Evolutionary conservation across 2,329 filamentous ascomycete genomes (phyloP).

Genomic region (Penicillium expansum): DNA sequence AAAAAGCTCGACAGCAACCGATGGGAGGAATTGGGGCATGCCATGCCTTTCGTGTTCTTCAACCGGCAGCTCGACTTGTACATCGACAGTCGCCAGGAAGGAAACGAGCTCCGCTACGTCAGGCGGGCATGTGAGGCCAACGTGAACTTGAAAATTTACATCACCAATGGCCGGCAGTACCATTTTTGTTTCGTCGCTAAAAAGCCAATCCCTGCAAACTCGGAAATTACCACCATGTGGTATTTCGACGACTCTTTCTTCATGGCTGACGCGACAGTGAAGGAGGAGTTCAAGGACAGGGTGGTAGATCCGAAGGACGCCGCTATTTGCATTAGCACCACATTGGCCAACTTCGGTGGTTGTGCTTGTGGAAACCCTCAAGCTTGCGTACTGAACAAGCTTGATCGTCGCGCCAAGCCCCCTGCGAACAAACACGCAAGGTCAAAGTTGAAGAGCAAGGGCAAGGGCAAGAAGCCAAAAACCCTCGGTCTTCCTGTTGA

Average conservation of each 20-base stretch:
- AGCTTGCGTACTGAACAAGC: constrained; percentile 41
- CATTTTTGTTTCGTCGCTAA: constrained; percentile 92
- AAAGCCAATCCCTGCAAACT: constrained; percentile 64
- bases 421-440: constrained; percentile 28
- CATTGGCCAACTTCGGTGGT: constrained; percentile 50
- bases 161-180: constrained; percentile 74
- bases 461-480: constrained; percentile 45
- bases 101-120: constrained; percentile 82
- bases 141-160: constrained; percentile 78
- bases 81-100: constrained; percentile 86
- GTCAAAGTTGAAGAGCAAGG: constrained; percentile 42
- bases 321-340: constrained; percentile 47
- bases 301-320: constrained; percentile 42
- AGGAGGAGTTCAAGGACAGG: constrained; percentile 35
- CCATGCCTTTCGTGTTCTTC: constrained; percentile 76
- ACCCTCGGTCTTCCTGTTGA: constrained; percentile 43
- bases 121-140: constrained; percentile 90
- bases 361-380: constrained; percentile 45
- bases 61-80: constrained; percentile 85
- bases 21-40: constrained; percentile 62
- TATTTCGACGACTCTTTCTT: constrained; percentile 43
- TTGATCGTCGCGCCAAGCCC: constrained; percentile 40
- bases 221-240: constrained; percentile 51
- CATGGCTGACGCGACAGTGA: background rate
- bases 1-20: constrained; percentile 64